phyloP scores from a whole-genome alignment of 2,329 filamentous ascomycete genomes.

The Coccinonectria pachysandricola region DNA sequence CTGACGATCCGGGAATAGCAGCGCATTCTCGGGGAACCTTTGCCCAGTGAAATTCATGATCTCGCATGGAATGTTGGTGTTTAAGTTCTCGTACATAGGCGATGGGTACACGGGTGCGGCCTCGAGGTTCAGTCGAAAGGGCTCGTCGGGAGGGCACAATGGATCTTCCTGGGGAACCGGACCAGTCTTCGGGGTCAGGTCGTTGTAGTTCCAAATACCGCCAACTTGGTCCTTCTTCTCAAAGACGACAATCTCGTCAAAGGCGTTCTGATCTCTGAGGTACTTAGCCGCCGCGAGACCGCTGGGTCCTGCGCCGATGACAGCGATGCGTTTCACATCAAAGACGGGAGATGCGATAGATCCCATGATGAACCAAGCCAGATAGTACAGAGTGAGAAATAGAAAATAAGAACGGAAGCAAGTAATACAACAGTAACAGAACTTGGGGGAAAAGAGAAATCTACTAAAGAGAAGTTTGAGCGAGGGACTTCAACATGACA shows the following conservation, averaged over 20 bases:
- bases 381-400: no score
- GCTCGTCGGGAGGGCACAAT: slow-evolving; percentile 51
- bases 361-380: slow-evolving; percentile 21
- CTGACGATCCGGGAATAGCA: slow-evolving; percentile 65
- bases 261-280: slow-evolving; percentile 56
- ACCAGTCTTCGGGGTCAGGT: slow-evolving; percentile 33
- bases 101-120: slow-evolving; percentile 58
- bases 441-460: no score
- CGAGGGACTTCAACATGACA: no score
- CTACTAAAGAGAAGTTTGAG: no score
- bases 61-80: slow-evolving; percentile 76
- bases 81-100: slow-evolving; percentile 70
- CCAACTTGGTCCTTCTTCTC: slow-evolving; percentile 71
- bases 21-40: slow-evolving; percentile 50
- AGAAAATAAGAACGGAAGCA: no score
- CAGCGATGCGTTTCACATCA: slow-evolving; percentile 52
- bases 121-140: slow-evolving; percentile 36
- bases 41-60: slow-evolving; percentile 74
- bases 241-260: slow-evolving; percentile 63
- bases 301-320: slow-evolving; percentile 75
- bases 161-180: slow-evolving; percentile 61
- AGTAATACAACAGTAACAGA: no score
- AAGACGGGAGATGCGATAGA: slow-evolving; percentile 26
- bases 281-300: slow-evolving; percentile 76
- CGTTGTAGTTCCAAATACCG: slow-evolving; percentile 78